Conservation (phyloP, 169 alveolate genomes). For the Cryptosporidium tyzzeri region DNA sequence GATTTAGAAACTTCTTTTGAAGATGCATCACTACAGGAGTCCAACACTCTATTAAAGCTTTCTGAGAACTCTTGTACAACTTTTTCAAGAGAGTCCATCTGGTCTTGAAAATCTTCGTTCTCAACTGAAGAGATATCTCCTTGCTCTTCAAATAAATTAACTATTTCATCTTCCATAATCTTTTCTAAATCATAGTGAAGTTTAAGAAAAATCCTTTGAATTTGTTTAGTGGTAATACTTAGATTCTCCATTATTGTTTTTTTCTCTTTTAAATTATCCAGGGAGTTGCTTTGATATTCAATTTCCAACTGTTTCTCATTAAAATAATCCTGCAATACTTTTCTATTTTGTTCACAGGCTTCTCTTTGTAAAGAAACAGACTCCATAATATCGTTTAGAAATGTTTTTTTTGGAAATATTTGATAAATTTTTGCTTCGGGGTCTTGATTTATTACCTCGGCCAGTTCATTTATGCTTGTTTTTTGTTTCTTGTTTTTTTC, state of each 20-base stretch:
- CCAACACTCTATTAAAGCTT: neutral
- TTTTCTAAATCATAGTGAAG: slow-evolving; percentile 18
- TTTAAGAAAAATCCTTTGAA: slow-evolving; percentile 10
- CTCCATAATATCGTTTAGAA: slow-evolving; percentile 18
- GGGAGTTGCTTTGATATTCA: neutral
- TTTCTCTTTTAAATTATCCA: slow-evolving; percentile 2
- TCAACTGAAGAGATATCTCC: neutral
- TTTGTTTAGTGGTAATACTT: neutral
- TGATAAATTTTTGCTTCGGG: neutral
- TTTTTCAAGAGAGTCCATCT: slow-evolving; percentile 6
- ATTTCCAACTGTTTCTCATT: neutral
- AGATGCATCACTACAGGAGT: slow-evolving; percentile 4
- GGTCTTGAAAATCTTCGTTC: neutral
- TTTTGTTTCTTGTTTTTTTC: slow-evolving; percentile 5
- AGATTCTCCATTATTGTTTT: slow-evolving; percentile 7
- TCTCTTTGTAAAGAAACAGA: slow-evolving; percentile 11
- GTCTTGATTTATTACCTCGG: neutral
- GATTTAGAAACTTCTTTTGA: slow-evolving; percentile 30
- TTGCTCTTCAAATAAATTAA: slow-evolving; percentile 8
- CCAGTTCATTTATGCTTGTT: neutral
- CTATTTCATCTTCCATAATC: slow-evolving; percentile 16
- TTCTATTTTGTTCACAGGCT: neutral
- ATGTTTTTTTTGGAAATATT: neutral
- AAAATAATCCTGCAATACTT: neutral
- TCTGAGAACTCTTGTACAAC: slow-evolving; percentile 11